Percentiles rank a stretch among this genome's conserved stretches.
phyloP scores from a whole-genome alignment of 116 monocot genomes.

The Dioscorea cayenensis region DNA sequence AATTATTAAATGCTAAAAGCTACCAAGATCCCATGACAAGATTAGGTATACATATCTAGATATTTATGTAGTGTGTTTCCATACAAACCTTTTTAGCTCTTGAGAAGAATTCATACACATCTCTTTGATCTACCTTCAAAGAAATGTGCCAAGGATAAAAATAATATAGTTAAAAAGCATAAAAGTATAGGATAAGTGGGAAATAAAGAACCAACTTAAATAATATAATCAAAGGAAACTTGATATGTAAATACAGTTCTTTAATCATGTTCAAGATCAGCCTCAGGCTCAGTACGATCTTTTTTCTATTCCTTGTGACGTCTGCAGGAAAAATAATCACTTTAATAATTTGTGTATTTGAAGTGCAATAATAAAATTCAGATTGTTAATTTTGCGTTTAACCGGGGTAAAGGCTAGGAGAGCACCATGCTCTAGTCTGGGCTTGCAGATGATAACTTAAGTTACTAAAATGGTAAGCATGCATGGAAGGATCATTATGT shows the following conservation, averaged over 20 bases:
- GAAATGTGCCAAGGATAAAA: slow-evolving; percentile 39
- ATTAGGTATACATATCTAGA: not conserved
- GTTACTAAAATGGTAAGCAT: not conserved
- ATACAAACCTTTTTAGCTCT: slow-evolving; percentile 85
- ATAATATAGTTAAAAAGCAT: not conserved
- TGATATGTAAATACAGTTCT: slow-evolving; percentile 96
- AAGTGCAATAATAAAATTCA: too few relatives aligned
- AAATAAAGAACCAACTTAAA: not conserved
- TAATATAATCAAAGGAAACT: slow-evolving; percentile 22
- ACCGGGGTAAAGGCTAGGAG: not conserved
- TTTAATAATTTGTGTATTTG: not conserved
- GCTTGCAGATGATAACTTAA: not conserved
- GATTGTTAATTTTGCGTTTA: not conserved
- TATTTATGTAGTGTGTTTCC: not conserved
- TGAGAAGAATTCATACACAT: slow-evolving; percentile 97
- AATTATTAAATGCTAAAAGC: not conserved
- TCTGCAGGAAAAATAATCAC: slow-evolving; percentile 23
- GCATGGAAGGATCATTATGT: not conserved
- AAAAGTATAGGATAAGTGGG: not conserved
- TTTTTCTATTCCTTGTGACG: slow-evolving; percentile 67
- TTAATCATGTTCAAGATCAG: slow-evolving; percentile 88
- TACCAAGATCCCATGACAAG: not conserved
- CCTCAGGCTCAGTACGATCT: slow-evolving; percentile 47
- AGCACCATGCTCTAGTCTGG: not conserved
- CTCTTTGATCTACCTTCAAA: slow-evolving; percentile 93